Base-by-base conservation (phyloP, 495 filamentous ascomycete species). In the Hyphodiscus hymeniophilus region DNA sequence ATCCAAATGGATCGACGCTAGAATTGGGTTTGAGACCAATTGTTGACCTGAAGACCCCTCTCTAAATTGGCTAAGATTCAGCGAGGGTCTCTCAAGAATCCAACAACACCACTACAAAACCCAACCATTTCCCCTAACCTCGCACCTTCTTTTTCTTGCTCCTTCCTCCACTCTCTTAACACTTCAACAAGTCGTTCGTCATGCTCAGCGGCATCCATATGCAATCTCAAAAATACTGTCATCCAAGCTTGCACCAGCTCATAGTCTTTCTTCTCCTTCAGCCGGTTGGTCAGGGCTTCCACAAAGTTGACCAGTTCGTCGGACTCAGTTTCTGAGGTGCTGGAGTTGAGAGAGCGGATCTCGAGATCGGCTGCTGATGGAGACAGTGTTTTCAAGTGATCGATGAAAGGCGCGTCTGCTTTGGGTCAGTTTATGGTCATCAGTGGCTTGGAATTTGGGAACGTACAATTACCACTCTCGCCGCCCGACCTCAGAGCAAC, bases 191-290 rank as follows among this genome's bases (percentile, higher is more conserved):
- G 58, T 44, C 38, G 42, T 22, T 39, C 63, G 49, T 72, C 70
- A 22, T 63, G 53, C 2, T 61, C 61, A 8, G 84, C 64, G 11
- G 73, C 65, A 47, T 83, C 81, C 7, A 72, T 74, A 65, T 96
- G 89, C 30, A 91, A 62, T 41, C 81, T 76, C 45, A 98, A 56
- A 56, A 96, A 92, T 0, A 96, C 89, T 13, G 81, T 78, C 85
- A 98, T 95, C 92, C 94, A 98, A 8, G 87, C 87, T 66, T 95
- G 89, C 33, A 87, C 82, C 39, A 98, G 73, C 61, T 98, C 92
- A 62, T 90, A 98, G 67, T 98, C 92, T 35, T 72, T 74, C 47
- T 76, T 76, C 33, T 73, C 67, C 16, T 66, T 64, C 21, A 97
- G 67, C 13, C 83, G 73, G 47, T 64, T 67, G 0, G 85, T 90